Conservation (phyloP, 177 flowering plant species). For the Telopea speciosissima region DNA sequence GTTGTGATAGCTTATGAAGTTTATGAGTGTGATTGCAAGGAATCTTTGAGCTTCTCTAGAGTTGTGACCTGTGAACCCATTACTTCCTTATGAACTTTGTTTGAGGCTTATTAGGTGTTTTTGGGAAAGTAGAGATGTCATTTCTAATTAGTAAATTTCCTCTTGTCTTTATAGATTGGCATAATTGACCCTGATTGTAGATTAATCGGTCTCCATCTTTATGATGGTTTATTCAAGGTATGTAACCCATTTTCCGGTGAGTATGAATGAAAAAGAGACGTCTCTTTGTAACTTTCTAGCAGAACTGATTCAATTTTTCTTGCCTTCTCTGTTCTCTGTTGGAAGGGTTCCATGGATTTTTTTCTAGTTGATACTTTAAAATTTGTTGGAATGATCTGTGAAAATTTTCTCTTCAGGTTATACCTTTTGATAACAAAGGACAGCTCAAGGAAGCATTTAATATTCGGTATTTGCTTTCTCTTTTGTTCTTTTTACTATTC, state of each 20-base stretch:
- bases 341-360: no score
- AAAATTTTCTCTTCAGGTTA: slow-evolving; percentile 47
- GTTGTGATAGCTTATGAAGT: not conserved
- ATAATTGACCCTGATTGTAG: slow-evolving; percentile 98
- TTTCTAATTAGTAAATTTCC: not conserved
- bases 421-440: slow-evolving; percentile 94
- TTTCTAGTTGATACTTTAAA: not conserved
- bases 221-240: slow-evolving; percentile 97
- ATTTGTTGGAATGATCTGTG: not conserved
- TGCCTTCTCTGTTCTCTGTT: not conserved
- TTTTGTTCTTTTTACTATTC: not conserved
- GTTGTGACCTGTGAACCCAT: no score
- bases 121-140: not conserved
- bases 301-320: no score
- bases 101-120: not conserved
- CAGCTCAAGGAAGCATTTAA: slow-evolving; percentile 98
- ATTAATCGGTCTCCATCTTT: slow-evolving; percentile 93
- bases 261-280: no score
- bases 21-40: not conserved
- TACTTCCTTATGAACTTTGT: not conserved
- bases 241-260: slow-evolving; percentile 1
- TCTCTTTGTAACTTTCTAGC: not conserved
- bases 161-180: slow-evolving; percentile 56
- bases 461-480: slow-evolving; percentile 50
- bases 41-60: not conserved